A percentile compares a stretch with the other conserved stretches of the same genome.
Conservation (phyloP, 1,139 yeast genomes). For the Zygosaccharomyces sapae region DNA sequence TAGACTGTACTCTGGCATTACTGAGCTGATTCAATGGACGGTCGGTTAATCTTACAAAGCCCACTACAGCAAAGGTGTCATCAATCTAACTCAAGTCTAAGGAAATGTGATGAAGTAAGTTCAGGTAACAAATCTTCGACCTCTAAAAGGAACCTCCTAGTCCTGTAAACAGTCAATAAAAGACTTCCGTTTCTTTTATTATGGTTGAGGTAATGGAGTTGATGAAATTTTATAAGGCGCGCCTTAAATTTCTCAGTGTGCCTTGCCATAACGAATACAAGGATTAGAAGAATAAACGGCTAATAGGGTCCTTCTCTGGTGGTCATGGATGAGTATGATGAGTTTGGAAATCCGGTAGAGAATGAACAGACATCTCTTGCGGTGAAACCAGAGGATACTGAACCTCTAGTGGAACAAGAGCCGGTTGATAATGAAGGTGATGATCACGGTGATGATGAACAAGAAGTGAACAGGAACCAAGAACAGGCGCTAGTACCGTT, state of each 20-base stretch:
- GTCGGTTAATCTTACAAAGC: neutral
- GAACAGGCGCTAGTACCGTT: neutral
- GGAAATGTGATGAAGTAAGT: neutral
- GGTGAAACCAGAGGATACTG: constrained; percentile 11
- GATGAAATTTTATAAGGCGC: constrained; percentile 2
- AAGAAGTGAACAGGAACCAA: constrained; percentile 13
- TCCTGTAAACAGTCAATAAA: neutral
- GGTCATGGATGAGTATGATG: constrained; percentile 58
- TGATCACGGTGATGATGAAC: constrained; percentile 22
- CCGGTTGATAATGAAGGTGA: constrained; percentile 18
- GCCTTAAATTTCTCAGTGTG: constrained; percentile 3
- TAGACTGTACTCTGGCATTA: constrained; percentile 27
- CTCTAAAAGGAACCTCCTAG: neutral
- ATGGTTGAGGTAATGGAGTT: neutral
- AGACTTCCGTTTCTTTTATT: neutral
- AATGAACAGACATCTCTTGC: constrained; percentile 3
- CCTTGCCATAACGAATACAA: constrained; percentile 1
- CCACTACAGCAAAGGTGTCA: neutral
- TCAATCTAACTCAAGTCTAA: neutral
- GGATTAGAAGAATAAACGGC: constrained; percentile 1
- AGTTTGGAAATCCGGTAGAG: constrained; percentile 46
- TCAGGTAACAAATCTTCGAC: neutral
- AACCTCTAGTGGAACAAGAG: neutral
- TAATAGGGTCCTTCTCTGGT: constrained; percentile 38
- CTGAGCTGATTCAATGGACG: neutral